Evolutionary conservation across 78 protist species (phyloP).

Genomic region (Isochrysis galbana): DNA sequence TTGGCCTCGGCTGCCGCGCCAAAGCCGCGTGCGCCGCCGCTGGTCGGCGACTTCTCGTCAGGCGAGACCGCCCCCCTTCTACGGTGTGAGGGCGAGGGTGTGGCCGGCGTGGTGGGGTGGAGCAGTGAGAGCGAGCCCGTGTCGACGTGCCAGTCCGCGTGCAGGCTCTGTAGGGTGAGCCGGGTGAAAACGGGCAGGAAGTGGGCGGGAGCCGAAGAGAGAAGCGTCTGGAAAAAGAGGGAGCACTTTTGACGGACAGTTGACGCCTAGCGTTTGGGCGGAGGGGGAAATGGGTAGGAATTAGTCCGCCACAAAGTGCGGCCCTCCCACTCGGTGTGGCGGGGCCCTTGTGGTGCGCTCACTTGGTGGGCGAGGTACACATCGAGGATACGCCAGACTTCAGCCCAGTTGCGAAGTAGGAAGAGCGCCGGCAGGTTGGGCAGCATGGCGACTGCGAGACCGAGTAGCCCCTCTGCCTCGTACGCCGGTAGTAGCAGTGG

Average conservation of each 20-base stretch:
- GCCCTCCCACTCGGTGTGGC: too few relatives aligned
- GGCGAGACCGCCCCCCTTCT: too few relatives aligned
- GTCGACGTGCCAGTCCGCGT: not conserved
- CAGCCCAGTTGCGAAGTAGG: not conserved
- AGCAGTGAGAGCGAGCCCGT: not conserved
- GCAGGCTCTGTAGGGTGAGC: not conserved
- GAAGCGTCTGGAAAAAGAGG: not conserved
- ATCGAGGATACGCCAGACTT: not conserved
- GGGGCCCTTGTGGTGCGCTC: too few relatives aligned
- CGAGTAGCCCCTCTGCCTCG: constrained; percentile 22
- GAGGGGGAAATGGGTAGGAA: too few relatives aligned
- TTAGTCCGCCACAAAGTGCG: too few relatives aligned
- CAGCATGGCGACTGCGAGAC: not conserved
- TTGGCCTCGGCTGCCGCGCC: not conserved
- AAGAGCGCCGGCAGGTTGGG: not conserved
- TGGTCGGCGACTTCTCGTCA: not conserved
- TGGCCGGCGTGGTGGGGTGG: not conserved
- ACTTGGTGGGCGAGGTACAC: not conserved
- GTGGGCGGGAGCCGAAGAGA: not conserved
- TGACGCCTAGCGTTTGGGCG: too few relatives aligned
- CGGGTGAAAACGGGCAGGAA: not conserved
- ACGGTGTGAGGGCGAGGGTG: not conserved
- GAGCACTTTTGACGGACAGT: not conserved
- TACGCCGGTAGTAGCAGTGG: not conserved
- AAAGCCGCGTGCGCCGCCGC: not conserved